Base-by-base conservation (phyloP, 2,329 filamentous ascomycete genomes). In the Nothophoma quercina region DNA sequence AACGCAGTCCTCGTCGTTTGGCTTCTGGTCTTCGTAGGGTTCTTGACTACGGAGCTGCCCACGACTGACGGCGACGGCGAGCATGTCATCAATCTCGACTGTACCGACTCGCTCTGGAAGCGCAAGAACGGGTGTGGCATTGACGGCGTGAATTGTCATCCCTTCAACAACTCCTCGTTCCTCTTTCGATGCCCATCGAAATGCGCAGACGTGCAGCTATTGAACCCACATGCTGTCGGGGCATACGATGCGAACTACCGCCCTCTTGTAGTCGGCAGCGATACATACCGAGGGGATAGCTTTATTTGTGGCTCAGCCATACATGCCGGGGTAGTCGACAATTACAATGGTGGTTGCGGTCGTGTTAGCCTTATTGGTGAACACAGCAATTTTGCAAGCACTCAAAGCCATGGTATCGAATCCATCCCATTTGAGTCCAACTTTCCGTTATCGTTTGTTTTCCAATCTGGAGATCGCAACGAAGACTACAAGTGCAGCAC, bases 241-340 rank as follows among this genome's bases (percentile, higher is more conserved):
- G 83, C 85, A 56, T 67, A 81, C 79, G 87, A 88, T 53, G 73
- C 82, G 30, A 82, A 81, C 48, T 85, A 85, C 61, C 77, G 76
- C 25, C 78, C 77, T 5, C 67, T 85, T 1, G 81, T 86, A 1
- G 73, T 86, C 23, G 83, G 83, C 16, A 81, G 81, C 3, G 81
- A 86, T 0, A 77, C 88, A 3, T 98, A 98, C 72, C 88, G 95
- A n/a, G 91, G 90, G 4, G 92, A 96, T 73, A 95, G 90, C 34
- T 96, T 90, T 73, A 86, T 96, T 41, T 96, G 92, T 69, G 87
- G 86, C 52, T 83, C 91, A n/a, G 92, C 91, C 25, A 88, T 96
- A 39, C 92, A 96, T 69, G 85, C 90, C 1, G 91, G 91, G 9
- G 78, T 92, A 57, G 83, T 95, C 42, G 83, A 82, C 23, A 84